Evolutionary conservation across 2,329 filamentous ascomycete species (phyloP), one percentile per base, ranked within the genome.

Genomic region (Fusarium sarcochroum): DNA sequence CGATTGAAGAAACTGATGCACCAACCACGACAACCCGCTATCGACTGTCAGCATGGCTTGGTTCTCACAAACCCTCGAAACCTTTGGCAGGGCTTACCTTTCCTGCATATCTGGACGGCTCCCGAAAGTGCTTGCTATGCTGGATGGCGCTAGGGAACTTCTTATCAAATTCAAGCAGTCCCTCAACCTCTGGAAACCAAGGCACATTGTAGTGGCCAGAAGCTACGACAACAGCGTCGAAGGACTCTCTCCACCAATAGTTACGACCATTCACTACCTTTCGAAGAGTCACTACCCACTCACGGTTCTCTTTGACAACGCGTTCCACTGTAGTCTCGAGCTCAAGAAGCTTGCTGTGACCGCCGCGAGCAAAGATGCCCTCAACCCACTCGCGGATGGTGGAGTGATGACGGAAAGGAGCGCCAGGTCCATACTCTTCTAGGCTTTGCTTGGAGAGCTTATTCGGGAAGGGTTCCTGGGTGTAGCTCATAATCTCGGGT

Each of bases 51-150:
- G 37, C 7, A 17, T 23, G 4, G 8, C 0, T 14, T 18, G 6
- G 1, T 7, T 1, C 8, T 4, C 9, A 20, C 0, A 6, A 14
- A 6, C 2, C 6, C 23, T 1, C n/a, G 15, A 7, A 3, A 4
- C 7, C 17, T 13, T 18, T 3, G 10, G 5, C 6, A 3, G 32
- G 13, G 0, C n/a, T 10, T 23, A 47, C 66, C 53, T 71, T 71
- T 18, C 38, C 62, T 18, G 10, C 27, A 25, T 55, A 67, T 9
- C 25, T n/a, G 17, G 47, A 13, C 0, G 27, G 38, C 21, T 42
- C 48, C 27, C 52, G 55, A 23, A 67, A 69, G 20, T 67, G 52
- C 14, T 69, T 71, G 2, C 62, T 69, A 8, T 71, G 69, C 6
- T 58, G 18, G 11, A 68, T 46, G 3, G 25, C 17, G 3, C 50